Evolutionary conservation across 441 rosid species (phyloP), one percentile per base, ranked within the genome.

Genomic region (Flueggea neowawraea): DNA sequence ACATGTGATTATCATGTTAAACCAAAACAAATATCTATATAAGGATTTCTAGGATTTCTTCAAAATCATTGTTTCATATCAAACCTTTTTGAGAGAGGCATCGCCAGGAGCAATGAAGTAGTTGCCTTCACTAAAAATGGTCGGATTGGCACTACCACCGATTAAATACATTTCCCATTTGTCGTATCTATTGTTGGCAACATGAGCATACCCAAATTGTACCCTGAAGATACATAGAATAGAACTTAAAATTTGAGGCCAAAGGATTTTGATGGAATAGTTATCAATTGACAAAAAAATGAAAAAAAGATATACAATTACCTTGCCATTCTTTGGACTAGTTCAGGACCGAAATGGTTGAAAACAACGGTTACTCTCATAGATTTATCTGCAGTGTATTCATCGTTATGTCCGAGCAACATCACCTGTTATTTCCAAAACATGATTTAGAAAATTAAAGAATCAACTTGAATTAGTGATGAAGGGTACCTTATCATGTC

Each of bases 161-260:
- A 92, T 86, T 7, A 97, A 97, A 64, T 92, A 92, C 97, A 90
- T 92, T 66, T 78, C 78, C 98, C 98, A 92, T 72, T 92, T 91
- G 62, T 92, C 89, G 68, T 92, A 92, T 72, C 89, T 88, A 53
- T 92, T 92, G 87, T 92, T 92, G 69, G 87, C 96, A 2, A 90
- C 90, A 48, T 92, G 98, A 70, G 89, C 89, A 47, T 87, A 90
- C 0, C 98, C 98, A 61, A 82, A 92, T 75, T 97, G 83, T 51
- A 95, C 90, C 79, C 96, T 91, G 77, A 58, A 74, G 32, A 12
- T 49, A 56, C 28, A 64, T n/a, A 31, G 12, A 52, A 44, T n/a
- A 48, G 13, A 57, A 31, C 13, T 22, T 60, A 63, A 41, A 16
- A 22, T 22, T 31, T 7, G 11, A 31, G 16, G 5, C 9, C 41